These are phyloP conservation scores for Amphirosellinia nigrospora DNA, from an alignment of 495 filamentous ascomycete genomes.

Conservation along the genomic window DNA sequence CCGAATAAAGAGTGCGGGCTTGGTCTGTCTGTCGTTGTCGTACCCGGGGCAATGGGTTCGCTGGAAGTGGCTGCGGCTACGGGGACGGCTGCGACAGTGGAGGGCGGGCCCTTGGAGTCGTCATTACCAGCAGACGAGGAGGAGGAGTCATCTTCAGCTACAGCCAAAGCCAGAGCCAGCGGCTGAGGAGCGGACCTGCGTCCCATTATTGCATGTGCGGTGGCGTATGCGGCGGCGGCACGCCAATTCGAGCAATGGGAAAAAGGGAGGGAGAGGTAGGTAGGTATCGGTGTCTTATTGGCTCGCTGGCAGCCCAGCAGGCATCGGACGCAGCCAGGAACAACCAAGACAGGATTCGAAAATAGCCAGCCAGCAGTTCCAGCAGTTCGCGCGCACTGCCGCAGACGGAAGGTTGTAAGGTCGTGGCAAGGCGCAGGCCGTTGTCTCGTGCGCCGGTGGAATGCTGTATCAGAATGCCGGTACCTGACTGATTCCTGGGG, in stretches of 20 bases:
- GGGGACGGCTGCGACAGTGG: conserved; percentile 16
- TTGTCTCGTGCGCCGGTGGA: conserved; percentile 27
- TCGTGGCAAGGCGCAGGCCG: conserved; percentile 20
- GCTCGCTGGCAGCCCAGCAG: conserved; percentile 19
- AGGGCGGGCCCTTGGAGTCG: conserved; percentile 1
- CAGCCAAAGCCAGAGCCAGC: conserved; percentile 55
- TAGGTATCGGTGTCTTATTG: conserved; percentile 24
- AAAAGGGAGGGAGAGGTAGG: conserved; percentile 1
- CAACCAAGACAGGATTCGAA: background rate
- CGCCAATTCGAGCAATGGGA: conserved; percentile 23
- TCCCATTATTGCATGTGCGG: conserved; percentile 50
- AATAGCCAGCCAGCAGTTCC: too few relatives aligned
- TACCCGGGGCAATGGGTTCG: conserved; percentile 29
- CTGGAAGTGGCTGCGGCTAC: conserved; percentile 30
- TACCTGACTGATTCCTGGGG: conserved; percentile 17
- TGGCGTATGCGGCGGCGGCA: conserved; percentile 22
- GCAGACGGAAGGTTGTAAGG: conserved; percentile 14
- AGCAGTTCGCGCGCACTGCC: conserved; percentile 7
- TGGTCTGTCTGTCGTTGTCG: conserved; percentile 29
- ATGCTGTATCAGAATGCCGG: conserved; percentile 28
- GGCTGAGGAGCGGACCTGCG: conserved; percentile 61
- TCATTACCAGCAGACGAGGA: conserved; percentile 43
- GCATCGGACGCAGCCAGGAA: conserved; percentile 16
- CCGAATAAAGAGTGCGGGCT: conserved; percentile 35
- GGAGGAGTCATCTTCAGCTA: conserved; percentile 42